Percentiles rank a stretch among this genome's conserved stretches.
These are phyloP conservation scores for Penicillium hesseltinei DNA, from an alignment of 2,329 filamentous ascomycete species.

Conservation along the genomic window DNA sequence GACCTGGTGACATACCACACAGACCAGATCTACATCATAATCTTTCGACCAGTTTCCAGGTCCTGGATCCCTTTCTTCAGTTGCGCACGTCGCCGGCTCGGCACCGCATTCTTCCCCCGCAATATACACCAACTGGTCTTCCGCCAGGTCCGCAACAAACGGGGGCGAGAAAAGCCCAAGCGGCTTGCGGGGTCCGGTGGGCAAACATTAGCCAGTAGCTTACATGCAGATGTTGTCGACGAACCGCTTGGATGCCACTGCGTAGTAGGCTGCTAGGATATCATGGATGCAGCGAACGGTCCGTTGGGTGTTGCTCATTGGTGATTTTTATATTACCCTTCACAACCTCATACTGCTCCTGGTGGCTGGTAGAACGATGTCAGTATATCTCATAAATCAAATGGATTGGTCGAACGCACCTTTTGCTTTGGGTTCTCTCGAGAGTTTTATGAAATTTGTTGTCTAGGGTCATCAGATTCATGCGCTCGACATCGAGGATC, in stretches of 20 bases:
- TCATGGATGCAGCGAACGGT: slow-evolving; percentile 57
- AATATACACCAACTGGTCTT: slow-evolving; percentile 53
- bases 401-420: no score
- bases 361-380: neutral
- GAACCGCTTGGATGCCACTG: slow-evolving; percentile 60
- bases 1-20: neutral
- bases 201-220: slow-evolving; percentile 54
- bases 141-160: slow-evolving; percentile 50
- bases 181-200: slow-evolving; percentile 52
- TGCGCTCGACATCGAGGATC: neutral
- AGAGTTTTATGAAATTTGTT: neutral
- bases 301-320: slow-evolving; percentile 10
- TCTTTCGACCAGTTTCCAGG: neutral
- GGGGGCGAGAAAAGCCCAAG: slow-evolving; percentile 53
- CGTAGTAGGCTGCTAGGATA: slow-evolving; percentile 61
- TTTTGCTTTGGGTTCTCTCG: neutral
- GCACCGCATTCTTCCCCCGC: slow-evolving; percentile 56
- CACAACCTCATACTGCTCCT: neutral
- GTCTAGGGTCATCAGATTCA: neutral
- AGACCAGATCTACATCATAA: neutral
- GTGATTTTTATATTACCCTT: no score
- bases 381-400: neutral
- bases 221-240: slow-evolving; percentile 63
- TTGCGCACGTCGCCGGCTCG: slow-evolving; percentile 7
- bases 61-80: neutral